phyloP scores from a whole-genome alignment of 2,329 filamentous ascomycete genomes.

The Oidium heveae region DNA sequence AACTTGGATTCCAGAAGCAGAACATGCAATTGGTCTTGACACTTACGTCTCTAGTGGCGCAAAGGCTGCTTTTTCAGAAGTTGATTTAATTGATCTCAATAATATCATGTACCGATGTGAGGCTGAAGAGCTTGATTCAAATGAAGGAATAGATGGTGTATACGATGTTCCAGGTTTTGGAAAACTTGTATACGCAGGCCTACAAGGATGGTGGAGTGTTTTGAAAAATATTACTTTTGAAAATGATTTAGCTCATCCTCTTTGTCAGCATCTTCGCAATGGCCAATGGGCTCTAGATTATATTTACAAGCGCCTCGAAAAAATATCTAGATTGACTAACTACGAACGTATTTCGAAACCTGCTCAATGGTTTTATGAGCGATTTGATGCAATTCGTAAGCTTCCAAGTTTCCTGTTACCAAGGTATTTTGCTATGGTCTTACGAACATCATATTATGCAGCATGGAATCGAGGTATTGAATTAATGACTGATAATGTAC shows the following conservation, averaged over 20 bases:
- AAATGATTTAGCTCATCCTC: slow-evolving; percentile 77
- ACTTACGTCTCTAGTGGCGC: slow-evolving; percentile 66
- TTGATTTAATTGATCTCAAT: slow-evolving; percentile 66
- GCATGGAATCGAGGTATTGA: slow-evolving; percentile 55
- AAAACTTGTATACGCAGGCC: slow-evolving; percentile 70
- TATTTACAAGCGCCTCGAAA: slow-evolving; percentile 52
- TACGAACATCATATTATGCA: slow-evolving; percentile 70
- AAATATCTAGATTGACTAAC: slow-evolving; percentile 35
- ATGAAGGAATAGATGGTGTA: slow-evolving; percentile 56
- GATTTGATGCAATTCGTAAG: slow-evolving; percentile 63
- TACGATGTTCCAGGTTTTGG: slow-evolving; percentile 72
- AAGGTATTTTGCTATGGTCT: slow-evolving; percentile 72
- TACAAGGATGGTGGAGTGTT: slow-evolving; percentile 98
- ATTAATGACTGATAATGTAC: slow-evolving; percentile 54
- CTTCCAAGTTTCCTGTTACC: slow-evolving; percentile 79
- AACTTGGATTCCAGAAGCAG: slow-evolving; percentile 76
- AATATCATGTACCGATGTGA: slow-evolving; percentile 80
- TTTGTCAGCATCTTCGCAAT: slow-evolving; percentile 78
- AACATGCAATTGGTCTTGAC: slow-evolving; percentile 64
- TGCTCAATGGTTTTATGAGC: slow-evolving; percentile 54
- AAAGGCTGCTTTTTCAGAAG: slow-evolving; percentile 47
- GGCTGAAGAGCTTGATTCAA: slow-evolving; percentile 62
- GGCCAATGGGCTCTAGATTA: slow-evolving; percentile 88
- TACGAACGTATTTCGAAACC: slow-evolving; percentile 38
- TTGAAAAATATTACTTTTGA: slow-evolving; percentile 61